Conservation (phyloP, 2,329 filamentous ascomycete genomes). For the Phaeosphaeriaceae sp. region DNA sequence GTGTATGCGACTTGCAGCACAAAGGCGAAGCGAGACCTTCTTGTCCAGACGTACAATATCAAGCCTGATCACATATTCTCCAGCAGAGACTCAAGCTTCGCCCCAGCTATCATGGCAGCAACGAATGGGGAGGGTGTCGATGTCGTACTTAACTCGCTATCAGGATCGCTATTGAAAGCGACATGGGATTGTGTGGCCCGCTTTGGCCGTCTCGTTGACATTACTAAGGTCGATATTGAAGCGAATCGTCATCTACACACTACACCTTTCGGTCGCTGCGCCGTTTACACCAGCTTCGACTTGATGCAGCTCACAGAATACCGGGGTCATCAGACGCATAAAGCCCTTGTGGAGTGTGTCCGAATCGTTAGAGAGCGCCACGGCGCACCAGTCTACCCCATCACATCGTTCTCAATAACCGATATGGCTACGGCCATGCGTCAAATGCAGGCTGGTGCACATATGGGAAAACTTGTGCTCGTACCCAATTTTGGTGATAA, state of each 20-base stretch:
- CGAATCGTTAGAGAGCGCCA: not conserved
- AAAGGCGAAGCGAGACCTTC: slow-evolving; percentile 12
- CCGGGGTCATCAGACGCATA: too few relatives aligned
- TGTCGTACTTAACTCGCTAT: slow-evolving; percentile 34
- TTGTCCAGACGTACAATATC: slow-evolving; percentile 14
- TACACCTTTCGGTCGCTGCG: slow-evolving; percentile 20
- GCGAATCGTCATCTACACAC: slow-evolving; percentile 18
- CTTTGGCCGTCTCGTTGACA: slow-evolving; percentile 27
- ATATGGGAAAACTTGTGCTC: too few relatives aligned
- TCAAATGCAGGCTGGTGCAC: too few relatives aligned
- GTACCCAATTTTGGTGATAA: too few relatives aligned
- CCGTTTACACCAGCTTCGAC: slow-evolving; percentile 15
- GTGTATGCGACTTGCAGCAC: slow-evolving; percentile 33
- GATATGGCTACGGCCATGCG: too few relatives aligned
- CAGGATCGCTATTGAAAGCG: slow-evolving; percentile 36
- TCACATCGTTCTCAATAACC: too few relatives aligned
- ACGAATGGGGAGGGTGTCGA: slow-evolving; percentile 38
- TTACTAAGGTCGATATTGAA: slow-evolving; percentile 12
- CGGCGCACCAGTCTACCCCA: too few relatives aligned
- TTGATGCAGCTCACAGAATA: not conserved
- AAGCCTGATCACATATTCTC: slow-evolving; percentile 32
- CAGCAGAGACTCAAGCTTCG: slow-evolving; percentile 29
- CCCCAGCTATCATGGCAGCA: slow-evolving; percentile 4
- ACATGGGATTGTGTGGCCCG: slow-evolving; percentile 55
- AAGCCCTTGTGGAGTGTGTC: not conserved